Base-by-base conservation (phyloP, 192 early-diverging fungal genomes). In the Powellomyces hirtus region DNA sequence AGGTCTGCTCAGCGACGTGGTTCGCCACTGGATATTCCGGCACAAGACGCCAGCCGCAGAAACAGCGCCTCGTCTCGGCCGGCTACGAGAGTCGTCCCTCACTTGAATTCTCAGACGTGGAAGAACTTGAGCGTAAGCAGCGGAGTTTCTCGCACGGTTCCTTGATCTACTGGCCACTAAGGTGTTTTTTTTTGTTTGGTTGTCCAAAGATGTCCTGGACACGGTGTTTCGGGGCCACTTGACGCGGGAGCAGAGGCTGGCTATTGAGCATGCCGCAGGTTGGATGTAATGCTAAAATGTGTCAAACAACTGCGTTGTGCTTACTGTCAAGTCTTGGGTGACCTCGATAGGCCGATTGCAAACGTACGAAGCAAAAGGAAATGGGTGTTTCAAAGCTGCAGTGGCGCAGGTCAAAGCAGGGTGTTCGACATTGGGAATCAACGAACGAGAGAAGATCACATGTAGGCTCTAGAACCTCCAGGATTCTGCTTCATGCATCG, bases 171-270 rank as follows among this genome's bases (percentile, higher is more conserved):
- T n/a, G n/a, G n/a, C n/a, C n/a, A n/a, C n/a, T n/a, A n/a, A n/a
- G n/a, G n/a, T n/a, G n/a, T n/a, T n/a, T n/a, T n/a, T n/a, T n/a
- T n/a, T n/a, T n/a, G n/a, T n/a, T n/a, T n/a, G n/a, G n/a, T n/a
- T n/a, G n/a, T 49, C 2, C 16, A 93, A 91, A 69, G 55, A 60
- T 27, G 13, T 69, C n/a, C 44, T 69, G 22, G 67, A 69, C 40
- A 44, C 22, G 0, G n/a, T 45, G 8, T 69, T 69, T 40, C 67
- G 33, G 22, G 67, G 58, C 7, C 67, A 69, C 31, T 31, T 69
- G 5, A 60, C 56, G 5, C 67, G 67, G 1, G 67, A 69, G 27
- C 38, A 59, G 29, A n/a, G 67, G 27, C 42, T 69, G 5, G 38
- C 58, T 13, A 24, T 69, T 24, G 67, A 69, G 22, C 34, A 60